Percentiles rank a stretch among this genome's conserved stretches.
phyloP scores from a whole-genome alignment of 208 protist species.

The Balamuthia mandrillaris region DNA sequence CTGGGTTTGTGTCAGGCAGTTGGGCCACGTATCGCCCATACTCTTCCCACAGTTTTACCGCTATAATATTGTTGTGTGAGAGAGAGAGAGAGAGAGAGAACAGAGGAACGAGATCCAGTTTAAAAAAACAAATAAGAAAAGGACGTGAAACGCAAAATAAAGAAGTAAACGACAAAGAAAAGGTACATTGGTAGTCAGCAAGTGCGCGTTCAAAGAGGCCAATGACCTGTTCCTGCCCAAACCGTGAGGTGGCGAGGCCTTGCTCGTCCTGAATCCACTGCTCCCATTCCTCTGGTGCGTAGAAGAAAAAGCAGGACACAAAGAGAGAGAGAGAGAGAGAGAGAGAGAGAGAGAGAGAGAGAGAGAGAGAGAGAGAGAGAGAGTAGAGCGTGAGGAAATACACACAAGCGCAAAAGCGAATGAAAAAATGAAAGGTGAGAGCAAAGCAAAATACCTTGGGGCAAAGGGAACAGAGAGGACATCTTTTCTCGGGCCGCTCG shows the following conservation, averaged over 20 bases:
- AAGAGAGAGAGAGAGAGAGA: not conserved
- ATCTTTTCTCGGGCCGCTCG: not conserved
- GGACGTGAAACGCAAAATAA: not conserved
- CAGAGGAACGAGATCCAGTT: not conserved
- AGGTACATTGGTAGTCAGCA: slow-evolving; percentile 10
- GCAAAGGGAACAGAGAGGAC: not conserved
- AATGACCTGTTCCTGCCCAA: not conserved
- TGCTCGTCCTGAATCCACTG: slow-evolving; percentile 10
- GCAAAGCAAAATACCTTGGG: not conserved
- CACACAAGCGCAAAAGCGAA: no score
- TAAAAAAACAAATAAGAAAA: not conserved
- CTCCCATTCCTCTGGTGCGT: not conserved
- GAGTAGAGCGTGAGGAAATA: no score
- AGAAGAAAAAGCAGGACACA: no score
- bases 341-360: no score
- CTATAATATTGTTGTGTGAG: not conserved
- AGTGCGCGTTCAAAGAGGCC: not conserved
- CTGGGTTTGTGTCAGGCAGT: not conserved
- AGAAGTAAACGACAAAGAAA: not conserved
- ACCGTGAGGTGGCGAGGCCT: not conserved
- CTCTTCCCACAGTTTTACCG: not conserved
- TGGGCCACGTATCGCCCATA: not conserved
- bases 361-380: no score
- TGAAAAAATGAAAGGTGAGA: no score
- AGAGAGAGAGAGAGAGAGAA: not conserved